Conservation (phyloP, 257 asterid genomes). For the Oldenlandia corymbosa region DNA sequence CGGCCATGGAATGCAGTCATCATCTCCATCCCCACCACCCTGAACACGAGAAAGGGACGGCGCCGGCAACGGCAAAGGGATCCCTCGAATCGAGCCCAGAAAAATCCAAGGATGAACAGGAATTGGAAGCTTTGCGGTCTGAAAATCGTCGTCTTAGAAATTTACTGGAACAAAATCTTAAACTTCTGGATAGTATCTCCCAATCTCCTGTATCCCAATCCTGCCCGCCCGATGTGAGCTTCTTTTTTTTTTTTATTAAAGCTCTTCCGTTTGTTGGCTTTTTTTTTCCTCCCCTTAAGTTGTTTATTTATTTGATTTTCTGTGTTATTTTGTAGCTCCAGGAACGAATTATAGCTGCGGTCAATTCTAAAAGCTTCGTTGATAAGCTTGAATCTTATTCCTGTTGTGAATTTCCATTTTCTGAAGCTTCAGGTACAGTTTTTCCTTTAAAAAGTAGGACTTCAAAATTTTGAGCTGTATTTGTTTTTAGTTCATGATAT, state of each 20-base stretch:
- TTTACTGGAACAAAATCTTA: constrained; percentile 68
- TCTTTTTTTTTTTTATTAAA: not conserved
- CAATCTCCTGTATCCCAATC: constrained; percentile 35
- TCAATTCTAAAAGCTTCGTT: constrained; percentile 51
- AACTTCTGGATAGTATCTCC: constrained; percentile 51
- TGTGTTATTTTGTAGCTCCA: constrained; percentile 50
- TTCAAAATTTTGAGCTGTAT: too few species aligned
- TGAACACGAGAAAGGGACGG: constrained; percentile 25
- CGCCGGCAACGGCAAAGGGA: constrained; percentile 11
- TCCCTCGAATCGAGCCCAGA: constrained; percentile 21
- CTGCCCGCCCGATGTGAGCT: constrained; percentile 71
- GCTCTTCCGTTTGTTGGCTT: not conserved
- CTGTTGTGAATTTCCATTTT: constrained; percentile 48
- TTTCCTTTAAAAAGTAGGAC: not conserved
- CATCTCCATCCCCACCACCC: constrained; percentile 38
- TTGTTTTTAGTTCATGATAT: too few species aligned
- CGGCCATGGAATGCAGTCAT: constrained; percentile 69
- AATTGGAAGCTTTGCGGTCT: constrained; percentile 44
- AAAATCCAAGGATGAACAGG: constrained; percentile 16
- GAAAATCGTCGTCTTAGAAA: constrained; percentile 66
- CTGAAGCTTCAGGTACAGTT: constrained; percentile 58
- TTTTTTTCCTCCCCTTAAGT: not conserved
- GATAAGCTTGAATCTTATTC: constrained; percentile 52
- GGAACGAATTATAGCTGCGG: constrained; percentile 50
- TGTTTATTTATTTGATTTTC: constrained; percentile 3